phyloP scores from a whole-genome alignment of 257 asterid species.

The Thymus quinquecostatus region DNA sequence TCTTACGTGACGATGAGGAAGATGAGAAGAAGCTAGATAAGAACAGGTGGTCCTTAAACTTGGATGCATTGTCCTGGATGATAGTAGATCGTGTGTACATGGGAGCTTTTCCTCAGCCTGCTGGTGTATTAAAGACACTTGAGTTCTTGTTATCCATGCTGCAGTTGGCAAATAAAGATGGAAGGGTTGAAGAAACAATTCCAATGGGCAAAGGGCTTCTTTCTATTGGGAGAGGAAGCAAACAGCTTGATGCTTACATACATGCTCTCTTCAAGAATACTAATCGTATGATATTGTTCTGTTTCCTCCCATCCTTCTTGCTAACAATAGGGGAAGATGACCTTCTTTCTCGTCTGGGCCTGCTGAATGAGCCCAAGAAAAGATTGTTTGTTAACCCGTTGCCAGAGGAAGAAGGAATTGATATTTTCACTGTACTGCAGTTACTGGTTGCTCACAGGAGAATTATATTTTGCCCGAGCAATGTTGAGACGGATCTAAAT shows the following conservation, averaged over 20 bases:
- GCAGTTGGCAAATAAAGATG: constrained; percentile 98
- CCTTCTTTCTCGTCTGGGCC: constrained; percentile 72
- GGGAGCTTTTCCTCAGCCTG: constrained; percentile 98
- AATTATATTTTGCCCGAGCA: constrained; percentile 91
- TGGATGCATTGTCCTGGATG: constrained; percentile 88
- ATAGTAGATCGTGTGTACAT: constrained; percentile 92
- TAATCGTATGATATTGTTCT: constrained; percentile 79
- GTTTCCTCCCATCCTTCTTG: constrained; percentile 97
- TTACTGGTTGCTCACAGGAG: constrained; percentile 87
- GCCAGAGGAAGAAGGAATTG: constrained; percentile 69
- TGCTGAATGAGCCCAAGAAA: constrained; percentile 72
- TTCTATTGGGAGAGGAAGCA: constrained; percentile 96
- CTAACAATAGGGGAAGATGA: constrained; percentile 86
- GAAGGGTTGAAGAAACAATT: constrained; percentile 84
- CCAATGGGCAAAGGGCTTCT: constrained; percentile 85
- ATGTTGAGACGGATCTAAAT: constrained; percentile 86
- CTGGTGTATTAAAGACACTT: constrained; percentile 78
- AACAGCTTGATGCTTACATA: constrained; percentile 81
- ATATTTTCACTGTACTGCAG: constrained; percentile 76
- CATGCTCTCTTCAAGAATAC: constrained; percentile 76
- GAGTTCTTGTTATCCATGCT: constrained; percentile 95
- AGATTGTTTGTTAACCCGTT: constrained; percentile 44
- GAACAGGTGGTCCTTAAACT: constrained; percentile 82
- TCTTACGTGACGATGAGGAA: constrained; percentile 95
- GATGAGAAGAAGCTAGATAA: constrained; percentile 85